Conservation (phyloP, 768 basidiomycete genomes). For the Amanita pallidorosea region DNA sequence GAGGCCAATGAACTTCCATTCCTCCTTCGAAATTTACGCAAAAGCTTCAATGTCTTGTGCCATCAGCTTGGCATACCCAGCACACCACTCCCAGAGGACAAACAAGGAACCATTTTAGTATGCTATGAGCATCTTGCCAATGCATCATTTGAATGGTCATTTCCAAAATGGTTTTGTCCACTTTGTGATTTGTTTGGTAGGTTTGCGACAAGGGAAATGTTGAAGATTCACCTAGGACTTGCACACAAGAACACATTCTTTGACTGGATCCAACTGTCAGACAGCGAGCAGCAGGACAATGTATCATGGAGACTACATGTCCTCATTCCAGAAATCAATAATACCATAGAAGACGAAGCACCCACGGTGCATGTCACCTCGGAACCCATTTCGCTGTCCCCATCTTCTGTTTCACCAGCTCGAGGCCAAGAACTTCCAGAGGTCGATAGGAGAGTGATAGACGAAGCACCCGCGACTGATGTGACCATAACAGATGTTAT, state of each 20-base stretch:
- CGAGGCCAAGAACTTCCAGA: too few species aligned
- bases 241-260: constrained; percentile 15
- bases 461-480: neutral
- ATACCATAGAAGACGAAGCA: neutral
- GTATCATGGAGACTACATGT: constrained; percentile 3
- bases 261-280: constrained; percentile 11
- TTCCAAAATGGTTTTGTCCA: constrained; percentile 14
- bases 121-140: constrained; percentile 14
- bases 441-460: too few species aligned
- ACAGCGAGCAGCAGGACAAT: neutral
- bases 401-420: neutral
- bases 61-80: constrained; percentile 22
- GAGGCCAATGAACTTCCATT: constrained; percentile 39
- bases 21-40: constrained; percentile 37
- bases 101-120: constrained; percentile 14
- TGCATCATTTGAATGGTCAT: neutral
- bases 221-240: constrained; percentile 15
- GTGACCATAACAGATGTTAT: too few species aligned
- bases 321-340: constrained; percentile 2
- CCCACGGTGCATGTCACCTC: neutral
- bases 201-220: constrained; percentile 15
- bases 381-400: neutral
- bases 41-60: constrained; percentile 38
- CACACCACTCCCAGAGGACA: constrained; percentile 9
- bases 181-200: constrained; percentile 15